Evolutionary conservation across 2,329 filamentous ascomycete genomes (phyloP).

Genomic region (Stagonosporopsis rhizophila): DNA sequence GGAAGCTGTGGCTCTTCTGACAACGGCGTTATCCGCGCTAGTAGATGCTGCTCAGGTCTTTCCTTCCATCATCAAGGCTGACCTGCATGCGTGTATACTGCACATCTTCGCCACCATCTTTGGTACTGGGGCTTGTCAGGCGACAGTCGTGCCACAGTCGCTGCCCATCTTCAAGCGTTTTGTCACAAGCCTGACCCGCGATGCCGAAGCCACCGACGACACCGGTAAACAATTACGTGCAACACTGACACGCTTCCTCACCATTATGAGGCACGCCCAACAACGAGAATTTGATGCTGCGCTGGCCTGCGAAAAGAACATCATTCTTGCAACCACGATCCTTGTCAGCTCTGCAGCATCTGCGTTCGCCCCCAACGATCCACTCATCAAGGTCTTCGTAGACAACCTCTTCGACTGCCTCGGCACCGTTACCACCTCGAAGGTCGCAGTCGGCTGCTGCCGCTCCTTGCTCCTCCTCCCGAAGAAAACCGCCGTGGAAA

Average conservation of each 20-base stretch:
- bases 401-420: conserved; percentile 87
- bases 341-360: conserved; percentile 83
- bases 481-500: conserved; percentile 50
- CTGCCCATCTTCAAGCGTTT: conserved; percentile 93
- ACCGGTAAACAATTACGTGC: conserved; percentile 77
- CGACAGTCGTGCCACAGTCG: conserved; percentile 85
- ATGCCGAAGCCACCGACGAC: conserved; percentile 53
- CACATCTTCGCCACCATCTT: conserved; percentile 96
- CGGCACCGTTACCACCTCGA: conserved; percentile 79
- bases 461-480: conserved; percentile 79
- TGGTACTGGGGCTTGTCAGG: conserved; percentile 84
- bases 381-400: conserved; percentile 75
- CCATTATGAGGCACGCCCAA: conserved; percentile 78
- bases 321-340: conserved; percentile 85
- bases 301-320: conserved; percentile 90
- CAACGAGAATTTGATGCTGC: conserved; percentile 78
- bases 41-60: conserved; percentile 96
- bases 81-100: conserved; percentile 93
- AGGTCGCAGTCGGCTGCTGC: conserved; percentile 88
- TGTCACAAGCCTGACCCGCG: conserved; percentile 72
- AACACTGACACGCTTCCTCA: conserved; percentile 81
- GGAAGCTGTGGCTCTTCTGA: conserved; percentile 82
- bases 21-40: conserved; percentile 81
- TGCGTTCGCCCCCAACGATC: conserved; percentile 75
- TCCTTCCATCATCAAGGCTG: conserved; percentile 93